Evolutionary conservation across 2,329 filamentous ascomycete genomes (phyloP), one percentile per base, ranked within the genome.

Genomic region (Cladosporium sp.): DNA sequence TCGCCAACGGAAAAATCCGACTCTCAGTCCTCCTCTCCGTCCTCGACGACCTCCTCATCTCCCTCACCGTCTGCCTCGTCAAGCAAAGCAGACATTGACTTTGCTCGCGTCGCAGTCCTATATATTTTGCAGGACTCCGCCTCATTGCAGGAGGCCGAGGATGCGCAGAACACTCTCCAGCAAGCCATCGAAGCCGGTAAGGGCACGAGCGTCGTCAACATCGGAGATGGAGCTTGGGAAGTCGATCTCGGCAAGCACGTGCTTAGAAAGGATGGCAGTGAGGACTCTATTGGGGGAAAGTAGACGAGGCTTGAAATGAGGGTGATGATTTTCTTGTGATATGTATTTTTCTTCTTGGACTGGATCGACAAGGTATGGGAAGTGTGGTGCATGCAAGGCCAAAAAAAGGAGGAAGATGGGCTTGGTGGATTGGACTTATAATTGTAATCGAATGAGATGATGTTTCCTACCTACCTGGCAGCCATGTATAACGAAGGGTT

Each of bases 31-130:
- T 40, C 55, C n/a, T 30, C 52, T 15, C 59, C 13, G 50, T 50
- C 25, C 19, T 59, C 13, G 50, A 61, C 39, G 33, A 61, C 38
- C 4, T 36, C 35, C 32, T 33, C 43, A 13, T n/a, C 39, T 7
- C 18, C 25, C 18, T 11, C 43, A 11, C 30, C 56, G 13, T 50
- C 59, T 1, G 41, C 56, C 8, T 36, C 53, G 40, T 15, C 61
- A 2, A 33, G 38, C 9, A 50, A 59, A 36, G 40, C 65, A 19
- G 57, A 55, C 1, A 55, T 67, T 16, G 71, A 75, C 53, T 76
- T 76, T 55, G 73, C 73, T 2, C 67, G 72, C 18, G 57, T 72
- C 13, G 68, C 69, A 12, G 69, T 77, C 12, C 65, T 77, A 4
- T 67, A 72, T 32, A 64, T 74, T 11, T 60, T 76, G 12, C 72